Base-by-base conservation (phyloP, 1,139 yeast genomes). In the Geotrichum phurueaensis region DNA sequence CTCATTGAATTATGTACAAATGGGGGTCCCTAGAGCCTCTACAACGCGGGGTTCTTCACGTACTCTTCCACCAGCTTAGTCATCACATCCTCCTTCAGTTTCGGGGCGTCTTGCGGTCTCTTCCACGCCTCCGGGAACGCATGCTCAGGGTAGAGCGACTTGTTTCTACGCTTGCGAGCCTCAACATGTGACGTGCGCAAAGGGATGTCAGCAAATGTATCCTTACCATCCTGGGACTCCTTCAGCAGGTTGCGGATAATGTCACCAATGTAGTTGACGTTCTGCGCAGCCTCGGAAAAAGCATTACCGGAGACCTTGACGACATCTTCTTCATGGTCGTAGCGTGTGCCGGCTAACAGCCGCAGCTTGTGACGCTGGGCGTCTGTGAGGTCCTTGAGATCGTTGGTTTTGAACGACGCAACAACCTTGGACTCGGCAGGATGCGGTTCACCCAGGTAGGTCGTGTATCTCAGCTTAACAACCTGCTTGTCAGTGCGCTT, bases 101-200 rank as follows among this genome's bases (percentile, higher is more conserved):
- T 60, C 12, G 72, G 71, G 13, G 71, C 66, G 55, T 69, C 72
- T 51, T 69, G 65, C 5, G 96, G 96, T 68, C 90, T 83, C 70
- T 83, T 84, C 99, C 99, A 94, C 57, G 80, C 83, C 64, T 84
- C 84, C 10, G 98, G 98, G 78, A 89, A 92, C 59, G 73, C 67
- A 62, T 68, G 69, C 57, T 66, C 62, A 1, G 75, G 75, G 61
- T 71, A 70, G 22, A 65, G 58, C 23, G 69, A 53, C 67, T 71
- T 69, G 62, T 70, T 68, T 52, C 81, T 73, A 62, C 75, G 73
- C 61, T 76, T 72, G 71, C 79, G 80, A 65, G 79, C 80, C 48
- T 76, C 70, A 29, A 78, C 78, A 72, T 87, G 94, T 72, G 96
- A 84, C 33, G 81, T 83, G 72, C 91, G 96, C 56, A 94, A 74